phyloP scores from a whole-genome alignment of 2,329 filamentous ascomycete species.

The Xylariaceae sp. region DNA sequence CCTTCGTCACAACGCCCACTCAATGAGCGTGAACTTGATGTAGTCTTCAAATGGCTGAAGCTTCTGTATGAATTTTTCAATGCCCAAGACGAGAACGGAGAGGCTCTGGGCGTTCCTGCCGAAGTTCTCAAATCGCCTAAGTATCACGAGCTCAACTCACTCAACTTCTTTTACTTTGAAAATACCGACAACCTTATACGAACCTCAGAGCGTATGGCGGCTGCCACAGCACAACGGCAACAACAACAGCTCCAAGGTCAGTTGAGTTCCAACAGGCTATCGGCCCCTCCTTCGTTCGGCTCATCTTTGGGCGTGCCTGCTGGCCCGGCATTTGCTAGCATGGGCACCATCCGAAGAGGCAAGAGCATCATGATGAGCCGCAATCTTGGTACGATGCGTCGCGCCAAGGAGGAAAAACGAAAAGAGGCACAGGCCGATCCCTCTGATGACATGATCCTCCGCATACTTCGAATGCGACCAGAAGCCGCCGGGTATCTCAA shows the following conservation, averaged over 20 bases:
- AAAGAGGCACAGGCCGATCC: constrained; percentile 95
- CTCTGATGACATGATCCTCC: constrained; percentile 95
- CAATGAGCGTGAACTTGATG: constrained; percentile 82
- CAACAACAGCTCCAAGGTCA: constrained; percentile 62
- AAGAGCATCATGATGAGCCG: constrained; percentile 90
- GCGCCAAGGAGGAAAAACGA: constrained; percentile 92
- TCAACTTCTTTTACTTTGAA: constrained; percentile 99
- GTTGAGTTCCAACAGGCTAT: constrained; percentile 59
- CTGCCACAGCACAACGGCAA: constrained; percentile 71
- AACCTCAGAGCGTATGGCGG: constrained; percentile 94
- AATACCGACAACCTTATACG: constrained; percentile 85
- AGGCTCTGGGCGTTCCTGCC: constrained; percentile 81
- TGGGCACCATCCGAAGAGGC: constrained; percentile 62
- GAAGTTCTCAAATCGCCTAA: constrained; percentile 95
- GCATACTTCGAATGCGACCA: constrained; percentile 90
- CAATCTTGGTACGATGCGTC: constrained; percentile 93
- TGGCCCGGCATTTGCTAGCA: constrained; percentile 56
- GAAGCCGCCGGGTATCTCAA: constrained; percentile 85
- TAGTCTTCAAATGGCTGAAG: constrained; percentile 92
- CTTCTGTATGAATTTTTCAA: constrained; percentile 94
- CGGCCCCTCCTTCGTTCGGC: constrained; percentile 53
- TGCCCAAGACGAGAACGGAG: constrained; percentile 78
- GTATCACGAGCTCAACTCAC: constrained; percentile 92
- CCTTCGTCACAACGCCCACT: constrained; percentile 80
- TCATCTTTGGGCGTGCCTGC: constrained; percentile 48